A percentile compares a stretch with the other conserved stretches of the same genome.
Conservation (phyloP, 2,329 filamentous ascomycete genomes). For the Trichophyton rubrum region DNA sequence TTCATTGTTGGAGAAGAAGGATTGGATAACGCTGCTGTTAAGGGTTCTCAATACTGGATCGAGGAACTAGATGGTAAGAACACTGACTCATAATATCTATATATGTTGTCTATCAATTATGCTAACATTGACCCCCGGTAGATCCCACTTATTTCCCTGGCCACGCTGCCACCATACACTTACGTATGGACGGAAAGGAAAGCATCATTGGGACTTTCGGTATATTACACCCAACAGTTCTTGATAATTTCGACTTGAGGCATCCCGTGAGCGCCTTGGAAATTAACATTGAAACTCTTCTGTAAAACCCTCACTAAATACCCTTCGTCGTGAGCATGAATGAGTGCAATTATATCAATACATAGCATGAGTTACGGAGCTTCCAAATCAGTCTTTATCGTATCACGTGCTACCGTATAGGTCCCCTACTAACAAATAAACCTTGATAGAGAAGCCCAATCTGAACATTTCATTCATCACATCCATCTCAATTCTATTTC, state of each 20-base stretch:
- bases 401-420: too few species aligned
- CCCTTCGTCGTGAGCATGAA: not conserved
- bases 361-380: not conserved
- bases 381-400: too few species aligned
- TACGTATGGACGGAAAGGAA: slow-evolving; percentile 62
- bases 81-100: not conserved
- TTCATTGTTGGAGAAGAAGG: slow-evolving; percentile 70
- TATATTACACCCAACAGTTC: slow-evolving; percentile 80
- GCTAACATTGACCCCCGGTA: slow-evolving; percentile 18
- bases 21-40: slow-evolving; percentile 45
- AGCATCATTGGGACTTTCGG: slow-evolving; percentile 78
- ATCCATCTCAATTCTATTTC: slow-evolving; percentile 5
- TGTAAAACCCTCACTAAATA: slow-evolving; percentile 38
- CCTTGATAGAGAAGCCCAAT: not conserved
- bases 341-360: not conserved
- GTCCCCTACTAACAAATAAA: not conserved
- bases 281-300: slow-evolving; percentile 85
- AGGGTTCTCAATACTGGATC: slow-evolving; percentile 74
- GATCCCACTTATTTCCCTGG: slow-evolving; percentile 84
- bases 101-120: not conserved
- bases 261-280: slow-evolving; percentile 90
- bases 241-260: slow-evolving; percentile 87
- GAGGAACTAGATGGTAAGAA: slow-evolving; percentile 66
- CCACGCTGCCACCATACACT: slow-evolving; percentile 72
- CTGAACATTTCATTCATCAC: not conserved